Percentiles rank a stretch among this genome's conserved stretches.
These are phyloP conservation scores for Annulohypoxylon truncatum DNA, from an alignment of 2,329 filamentous ascomycete species.

Conservation along the genomic window DNA sequence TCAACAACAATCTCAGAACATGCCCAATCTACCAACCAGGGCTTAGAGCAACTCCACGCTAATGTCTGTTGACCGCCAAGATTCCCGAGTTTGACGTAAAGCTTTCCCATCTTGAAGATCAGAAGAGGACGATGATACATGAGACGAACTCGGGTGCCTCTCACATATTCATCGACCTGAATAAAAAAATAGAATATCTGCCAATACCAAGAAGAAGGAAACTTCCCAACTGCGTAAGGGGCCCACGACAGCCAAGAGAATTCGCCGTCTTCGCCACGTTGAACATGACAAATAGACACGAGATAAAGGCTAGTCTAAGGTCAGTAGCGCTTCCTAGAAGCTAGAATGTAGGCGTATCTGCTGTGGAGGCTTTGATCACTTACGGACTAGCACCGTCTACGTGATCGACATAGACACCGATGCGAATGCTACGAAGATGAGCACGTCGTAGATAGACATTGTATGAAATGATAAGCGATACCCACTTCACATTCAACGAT, in stretches of 20 bases:
- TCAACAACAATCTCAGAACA: conserved; percentile 7
- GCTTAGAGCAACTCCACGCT: conserved; percentile 13
- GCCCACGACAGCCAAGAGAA: conserved; percentile 28
- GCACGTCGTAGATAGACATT: neutral
- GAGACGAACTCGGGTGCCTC: conserved; percentile 11
- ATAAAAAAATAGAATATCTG: conserved; percentile 19
- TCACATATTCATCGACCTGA: conserved; percentile 12
- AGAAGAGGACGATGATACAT: conserved; percentile 19
- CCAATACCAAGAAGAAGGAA: conserved; percentile 22
- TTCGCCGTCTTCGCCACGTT: conserved; percentile 6
- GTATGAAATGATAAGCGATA: conserved; percentile 23
- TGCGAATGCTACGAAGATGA: conserved; percentile 12
- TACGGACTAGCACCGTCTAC: conserved; percentile 1
- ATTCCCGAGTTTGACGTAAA: conserved; percentile 4
- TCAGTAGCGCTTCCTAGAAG: neutral
- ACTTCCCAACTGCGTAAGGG: conserved; percentile 27
- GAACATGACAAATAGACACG: conserved; percentile 23
- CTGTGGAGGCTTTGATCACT: neutral
- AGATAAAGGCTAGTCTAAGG: neutral
- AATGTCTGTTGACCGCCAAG: conserved; percentile 30
- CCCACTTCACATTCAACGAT: conserved; percentile 10
- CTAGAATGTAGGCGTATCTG: conserved; percentile 1
- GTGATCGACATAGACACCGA: conserved; percentile 14
- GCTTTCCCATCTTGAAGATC: conserved; percentile 1
- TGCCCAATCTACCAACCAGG: neutral